Conservation (phyloP, 148 eudicot species). For the Arbutus unedo region DNA sequence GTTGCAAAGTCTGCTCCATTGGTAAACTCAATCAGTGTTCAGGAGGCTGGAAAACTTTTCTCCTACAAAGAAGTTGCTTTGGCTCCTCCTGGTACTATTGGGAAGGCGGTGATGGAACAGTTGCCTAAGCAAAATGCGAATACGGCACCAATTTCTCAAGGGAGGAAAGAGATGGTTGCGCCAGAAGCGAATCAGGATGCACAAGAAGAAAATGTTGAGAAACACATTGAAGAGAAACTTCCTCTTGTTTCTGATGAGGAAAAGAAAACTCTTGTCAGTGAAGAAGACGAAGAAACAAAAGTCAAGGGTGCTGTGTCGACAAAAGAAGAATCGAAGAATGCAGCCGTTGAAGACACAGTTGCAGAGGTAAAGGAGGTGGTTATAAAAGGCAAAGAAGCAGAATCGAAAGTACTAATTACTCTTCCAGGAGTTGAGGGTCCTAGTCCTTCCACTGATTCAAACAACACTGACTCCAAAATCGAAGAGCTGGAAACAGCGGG, state of each 20-base stretch:
- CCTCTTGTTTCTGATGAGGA: constrained; percentile 22
- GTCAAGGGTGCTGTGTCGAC: background rate
- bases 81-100: constrained; percentile 88
- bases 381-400: constrained; percentile 15
- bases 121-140: constrained; percentile 38
- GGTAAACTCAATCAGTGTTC: constrained; percentile 45
- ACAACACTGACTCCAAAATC: constrained; percentile 15
- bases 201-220: constrained; percentile 28
- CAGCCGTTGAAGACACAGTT: constrained; percentile 24
- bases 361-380: constrained; percentile 13
- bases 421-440: constrained; percentile 21
- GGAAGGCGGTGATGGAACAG: constrained; percentile 68
- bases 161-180: constrained; percentile 19
- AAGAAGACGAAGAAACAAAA: constrained; percentile 25
- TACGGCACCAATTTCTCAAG: constrained; percentile 20
- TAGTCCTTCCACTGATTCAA: constrained; percentile 15
- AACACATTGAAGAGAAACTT: constrained; percentile 22
- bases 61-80: constrained; percentile 98
- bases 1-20: constrained; percentile 42
- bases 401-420: background rate
- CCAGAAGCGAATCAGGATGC: constrained; percentile 24
- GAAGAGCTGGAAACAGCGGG: constrained; percentile 24
- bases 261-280: constrained; percentile 12
- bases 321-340: constrained; percentile 1
- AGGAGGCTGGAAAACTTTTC: constrained; percentile 68